Evolutionary conservation across 2,329 filamentous ascomycete species (phyloP).

Genomic region (Pyrenophora seminiperda): DNA sequence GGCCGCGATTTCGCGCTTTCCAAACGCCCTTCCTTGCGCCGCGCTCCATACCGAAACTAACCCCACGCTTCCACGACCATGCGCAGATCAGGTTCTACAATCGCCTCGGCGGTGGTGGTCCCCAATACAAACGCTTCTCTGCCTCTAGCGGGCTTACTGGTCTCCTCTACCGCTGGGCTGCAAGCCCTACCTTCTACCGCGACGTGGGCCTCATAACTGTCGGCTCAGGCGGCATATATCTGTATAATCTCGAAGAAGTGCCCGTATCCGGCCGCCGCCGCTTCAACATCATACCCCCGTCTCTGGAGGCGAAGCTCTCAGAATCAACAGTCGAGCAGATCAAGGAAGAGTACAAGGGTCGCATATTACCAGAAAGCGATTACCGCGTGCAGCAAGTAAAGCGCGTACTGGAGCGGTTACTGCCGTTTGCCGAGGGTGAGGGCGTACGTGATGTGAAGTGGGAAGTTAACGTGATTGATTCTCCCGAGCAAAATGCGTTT

Average conservation of each 20-base stretch:
- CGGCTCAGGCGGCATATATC: slow-evolving; percentile 63
- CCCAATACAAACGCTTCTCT: slow-evolving; percentile 42
- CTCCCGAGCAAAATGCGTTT: slow-evolving; percentile 72
- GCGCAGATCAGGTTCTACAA: slow-evolving; percentile 29
- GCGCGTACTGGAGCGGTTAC: slow-evolving; percentile 68
- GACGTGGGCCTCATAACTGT: slow-evolving; percentile 52
- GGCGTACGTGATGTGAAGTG: slow-evolving; percentile 57
- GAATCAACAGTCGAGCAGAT: slow-evolving; percentile 62
- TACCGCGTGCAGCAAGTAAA: slow-evolving; percentile 62
- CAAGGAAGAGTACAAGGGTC: slow-evolving; percentile 58
- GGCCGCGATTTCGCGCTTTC: slow-evolving; percentile 12
- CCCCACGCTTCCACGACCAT: not conserved
- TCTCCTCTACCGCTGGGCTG: slow-evolving; percentile 48
- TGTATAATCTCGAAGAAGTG: slow-evolving; percentile 71
- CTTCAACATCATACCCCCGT: slow-evolving; percentile 71
- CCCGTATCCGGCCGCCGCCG: slow-evolving; percentile 72
- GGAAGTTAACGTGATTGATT: slow-evolving; percentile 78
- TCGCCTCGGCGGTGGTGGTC: slow-evolving; percentile 28
- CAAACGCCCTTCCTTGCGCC: not conserved
- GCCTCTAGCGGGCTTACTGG: slow-evolving; percentile 22
- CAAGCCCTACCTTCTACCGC: slow-evolving; percentile 55
- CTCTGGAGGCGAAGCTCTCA: slow-evolving; percentile 60
- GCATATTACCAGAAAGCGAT: slow-evolving; percentile 66
- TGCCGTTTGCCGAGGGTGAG: slow-evolving; percentile 65
- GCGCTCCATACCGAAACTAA: not conserved